Conservation (phyloP, 371 early-diverging fungal genomes). For the Saksenaea vasiformis region DNA sequence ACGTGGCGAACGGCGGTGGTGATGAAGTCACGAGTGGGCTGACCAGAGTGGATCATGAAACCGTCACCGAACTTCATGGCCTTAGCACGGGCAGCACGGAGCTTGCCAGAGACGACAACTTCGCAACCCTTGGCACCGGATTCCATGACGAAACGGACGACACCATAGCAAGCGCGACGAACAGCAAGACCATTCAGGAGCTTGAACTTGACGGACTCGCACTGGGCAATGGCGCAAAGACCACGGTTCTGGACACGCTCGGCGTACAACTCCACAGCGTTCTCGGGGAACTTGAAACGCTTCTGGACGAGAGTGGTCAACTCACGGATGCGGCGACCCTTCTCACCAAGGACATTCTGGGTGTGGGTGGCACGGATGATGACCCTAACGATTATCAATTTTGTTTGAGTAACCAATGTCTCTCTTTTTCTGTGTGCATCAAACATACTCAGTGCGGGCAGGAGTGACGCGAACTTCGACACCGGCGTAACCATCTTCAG, state of each 20-base stretch:
- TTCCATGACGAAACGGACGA: constrained; percentile 98
- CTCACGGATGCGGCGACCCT: constrained; percentile 98
- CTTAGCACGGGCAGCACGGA: constrained; percentile 99
- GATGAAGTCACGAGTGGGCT: constrained; percentile 96
- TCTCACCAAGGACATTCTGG: constrained; percentile 97
- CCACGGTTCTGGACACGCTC: constrained; percentile 98
- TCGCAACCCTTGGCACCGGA: constrained; percentile 99
- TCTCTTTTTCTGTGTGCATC: not conserved
- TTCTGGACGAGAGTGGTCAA: constrained; percentile 98
- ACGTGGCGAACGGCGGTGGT: constrained; percentile 97
- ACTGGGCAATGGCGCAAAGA: constrained; percentile 99
- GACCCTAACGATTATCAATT: constrained; percentile 57
- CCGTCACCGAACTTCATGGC: constrained; percentile 99
- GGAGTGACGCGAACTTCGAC: constrained; percentile 99
- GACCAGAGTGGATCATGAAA: constrained; percentile 99
- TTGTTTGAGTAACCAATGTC: not conserved
- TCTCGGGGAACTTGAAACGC: constrained; percentile 98
- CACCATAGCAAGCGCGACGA: constrained; percentile 98
- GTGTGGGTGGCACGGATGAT: constrained; percentile 99
- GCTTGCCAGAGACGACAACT: constrained; percentile 99
- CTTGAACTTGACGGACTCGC: constrained; percentile 98
- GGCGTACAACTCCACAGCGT: constrained; percentile 97
- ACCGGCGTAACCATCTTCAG: constrained; percentile 92
- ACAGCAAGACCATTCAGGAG: constrained; percentile 96
- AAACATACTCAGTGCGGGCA: constrained; percentile 88